phyloP scores from a whole-genome alignment of 2,329 filamentous ascomycete species.

The Epichloe scottii region DNA sequence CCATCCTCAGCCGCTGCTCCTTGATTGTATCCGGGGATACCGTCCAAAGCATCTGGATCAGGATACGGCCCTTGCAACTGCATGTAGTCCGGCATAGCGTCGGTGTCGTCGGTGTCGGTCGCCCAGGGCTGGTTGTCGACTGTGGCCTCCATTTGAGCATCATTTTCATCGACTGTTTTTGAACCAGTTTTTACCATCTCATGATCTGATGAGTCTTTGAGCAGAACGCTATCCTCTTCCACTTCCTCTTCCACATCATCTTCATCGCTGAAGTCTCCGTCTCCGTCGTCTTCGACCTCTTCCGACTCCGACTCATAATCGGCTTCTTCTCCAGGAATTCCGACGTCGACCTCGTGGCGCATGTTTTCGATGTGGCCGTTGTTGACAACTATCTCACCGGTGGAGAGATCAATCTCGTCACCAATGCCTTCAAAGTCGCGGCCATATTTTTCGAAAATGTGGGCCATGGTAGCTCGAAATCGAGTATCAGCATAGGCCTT shows the following conservation, averaged over 20 bases:
- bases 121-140: constrained; percentile 4
- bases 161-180: constrained; percentile 1
- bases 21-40: constrained; percentile 1
- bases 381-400: constrained; percentile 73
- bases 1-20: background rate
- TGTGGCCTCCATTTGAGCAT: constrained; percentile 6
- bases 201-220: constrained; percentile 20
- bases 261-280: constrained; percentile 7
- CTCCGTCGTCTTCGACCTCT: constrained; percentile 8
- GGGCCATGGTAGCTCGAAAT: constrained; percentile 74
- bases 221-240: constrained; percentile 21
- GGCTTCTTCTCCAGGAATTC: constrained; percentile 11
- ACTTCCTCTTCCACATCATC: constrained; percentile 8
- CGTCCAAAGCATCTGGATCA: constrained; percentile 3
- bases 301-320: background rate
- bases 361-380: constrained; percentile 66
- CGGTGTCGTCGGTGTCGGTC: constrained; percentile 1
- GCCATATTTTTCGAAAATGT: constrained; percentile 80
- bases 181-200: constrained; percentile 3
- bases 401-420: constrained; percentile 79
- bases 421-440: constrained; percentile 71
- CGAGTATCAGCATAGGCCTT: constrained; percentile 55
- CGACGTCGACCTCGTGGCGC: constrained; percentile 43
- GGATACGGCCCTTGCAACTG: constrained; percentile 5
- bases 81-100: constrained; percentile 2